A percentile compares a stretch with the other conserved stretches of the same genome.
Conservation (phyloP, 2,329 filamentous ascomycete genomes). For the Venturia nashicola region DNA sequence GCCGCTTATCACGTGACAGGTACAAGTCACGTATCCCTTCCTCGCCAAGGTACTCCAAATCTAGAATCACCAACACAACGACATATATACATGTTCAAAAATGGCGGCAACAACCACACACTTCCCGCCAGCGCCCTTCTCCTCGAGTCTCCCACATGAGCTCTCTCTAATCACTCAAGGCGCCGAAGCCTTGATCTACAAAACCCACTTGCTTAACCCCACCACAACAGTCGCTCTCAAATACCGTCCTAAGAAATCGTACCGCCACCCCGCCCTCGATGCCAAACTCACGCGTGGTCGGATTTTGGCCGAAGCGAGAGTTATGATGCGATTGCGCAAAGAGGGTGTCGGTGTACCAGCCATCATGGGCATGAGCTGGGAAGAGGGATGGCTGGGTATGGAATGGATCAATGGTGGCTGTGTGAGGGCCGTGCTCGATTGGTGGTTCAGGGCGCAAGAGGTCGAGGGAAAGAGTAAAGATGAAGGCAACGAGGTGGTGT, state of each 20-base stretch:
- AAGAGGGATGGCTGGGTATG: slow-evolving; percentile 46
- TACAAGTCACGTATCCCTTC: too few species aligned
- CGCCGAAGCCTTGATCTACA: slow-evolving; percentile 90
- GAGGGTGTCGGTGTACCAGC: slow-evolving; percentile 75
- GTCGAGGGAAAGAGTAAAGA: slow-evolving; percentile 19
- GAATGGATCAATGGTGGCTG: slow-evolving; percentile 46
- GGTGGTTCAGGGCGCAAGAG: slow-evolving; percentile 38
- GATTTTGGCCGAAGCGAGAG: slow-evolving; percentile 77
- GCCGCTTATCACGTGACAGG: too few species aligned
- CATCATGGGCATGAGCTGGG: slow-evolving; percentile 58
- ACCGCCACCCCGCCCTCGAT: slow-evolving; percentile 84
- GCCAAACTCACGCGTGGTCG: slow-evolving; percentile 74
- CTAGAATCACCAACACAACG: neutral
- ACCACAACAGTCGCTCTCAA: slow-evolving; percentile 68
- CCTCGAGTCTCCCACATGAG: slow-evolving; percentile 38
- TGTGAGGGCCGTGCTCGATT: slow-evolving; percentile 57
- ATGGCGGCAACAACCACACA: slow-evolving; percentile 7
- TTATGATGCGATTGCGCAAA: slow-evolving; percentile 63
- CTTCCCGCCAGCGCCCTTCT: slow-evolving; percentile 26
- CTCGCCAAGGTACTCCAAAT: neutral
- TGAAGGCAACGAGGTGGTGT: slow-evolving; percentile 29
- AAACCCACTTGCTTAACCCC: slow-evolving; percentile 64
- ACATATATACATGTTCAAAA: neutral
- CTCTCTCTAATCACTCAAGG: slow-evolving; percentile 76
- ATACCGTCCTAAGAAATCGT: slow-evolving; percentile 80